phyloP scores from a whole-genome alignment of 2,329 filamentous ascomycete species.

The Penicillium corylophilum region DNA sequence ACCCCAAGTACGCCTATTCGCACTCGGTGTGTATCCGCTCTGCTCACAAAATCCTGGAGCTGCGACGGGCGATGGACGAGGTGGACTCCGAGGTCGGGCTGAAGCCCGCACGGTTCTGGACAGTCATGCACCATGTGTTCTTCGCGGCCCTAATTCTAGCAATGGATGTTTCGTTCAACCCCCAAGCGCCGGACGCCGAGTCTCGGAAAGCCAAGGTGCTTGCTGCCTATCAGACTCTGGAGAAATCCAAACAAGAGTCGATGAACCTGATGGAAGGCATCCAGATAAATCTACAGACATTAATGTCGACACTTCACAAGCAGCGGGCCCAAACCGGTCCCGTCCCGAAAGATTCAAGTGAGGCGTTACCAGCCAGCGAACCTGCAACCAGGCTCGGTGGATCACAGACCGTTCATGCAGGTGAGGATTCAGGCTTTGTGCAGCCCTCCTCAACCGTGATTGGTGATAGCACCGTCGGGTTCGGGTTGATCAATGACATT shows the following conservation, averaged over 20 bases:
- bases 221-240: conserved; percentile 15
- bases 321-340: not conserved
- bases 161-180: conserved; percentile 24
- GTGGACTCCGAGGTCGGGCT: conserved; percentile 12
- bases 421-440: not conserved
- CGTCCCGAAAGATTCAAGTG: not conserved
- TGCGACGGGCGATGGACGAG: conserved; percentile 20
- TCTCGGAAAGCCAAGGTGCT: conserved; percentile 15
- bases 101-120: conserved; percentile 19
- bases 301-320: conserved; percentile 18
- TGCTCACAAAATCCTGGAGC: conserved; percentile 17
- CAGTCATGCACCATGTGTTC: conserved; percentile 23
- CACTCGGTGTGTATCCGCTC: conserved; percentile 19
- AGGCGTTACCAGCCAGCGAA: not conserved
- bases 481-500: conserved; percentile 4
- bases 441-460: conserved; percentile 1
- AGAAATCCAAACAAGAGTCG: conserved; percentile 17
- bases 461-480: not conserved
- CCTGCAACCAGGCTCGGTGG: not conserved
- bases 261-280: conserved; percentile 13
- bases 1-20: conserved; percentile 21
- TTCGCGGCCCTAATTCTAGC: conserved; percentile 24
- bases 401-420: not conserved
- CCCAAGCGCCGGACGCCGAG: conserved; percentile 13
- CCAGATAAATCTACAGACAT: conserved; percentile 19